Evolutionary conservation across 257 asterid species (phyloP).

Genomic region (Solanum virginianum): DNA sequence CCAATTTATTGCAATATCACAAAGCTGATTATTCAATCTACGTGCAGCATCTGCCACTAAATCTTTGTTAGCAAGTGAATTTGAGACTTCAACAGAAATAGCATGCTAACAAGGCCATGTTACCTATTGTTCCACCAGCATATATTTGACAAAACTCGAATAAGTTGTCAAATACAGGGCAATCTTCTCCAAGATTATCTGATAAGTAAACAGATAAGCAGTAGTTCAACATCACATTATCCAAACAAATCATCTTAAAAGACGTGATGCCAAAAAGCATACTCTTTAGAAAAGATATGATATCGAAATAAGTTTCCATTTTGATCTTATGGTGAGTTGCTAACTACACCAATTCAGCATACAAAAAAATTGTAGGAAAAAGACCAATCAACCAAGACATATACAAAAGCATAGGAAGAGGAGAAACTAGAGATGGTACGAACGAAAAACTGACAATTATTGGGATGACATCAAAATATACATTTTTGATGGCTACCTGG

Average conservation of each 20-base stretch:
- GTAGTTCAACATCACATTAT: background rate
- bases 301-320: background rate
- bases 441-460: background rate
- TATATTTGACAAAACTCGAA: slow-evolving; percentile 97
- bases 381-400: background rate
- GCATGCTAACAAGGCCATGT: background rate
- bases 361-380: background rate
- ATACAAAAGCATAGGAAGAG: background rate
- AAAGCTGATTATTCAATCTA: slow-evolving; percentile 75
- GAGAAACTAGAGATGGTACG: background rate
- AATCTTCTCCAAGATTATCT: slow-evolving; percentile 98
- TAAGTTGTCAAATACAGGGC: slow-evolving; percentile 89
- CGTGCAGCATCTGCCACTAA: slow-evolving; percentile 80
- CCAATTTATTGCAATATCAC: slow-evolving; percentile 97
- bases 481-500: background rate
- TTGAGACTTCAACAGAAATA: background rate
- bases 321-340: background rate
- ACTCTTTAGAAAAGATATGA: background rate
- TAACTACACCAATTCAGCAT: background rate
- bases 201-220: slow-evolving; percentile 12
- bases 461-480: background rate
- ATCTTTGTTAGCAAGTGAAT: slow-evolving; percentile 8
- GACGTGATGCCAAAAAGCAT: background rate
- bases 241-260: background rate
- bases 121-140: slow-evolving; percentile 99